Base-by-base conservation (phyloP, 1,284 basidiomycete species). In the Tylopilus microsporus region DNA sequence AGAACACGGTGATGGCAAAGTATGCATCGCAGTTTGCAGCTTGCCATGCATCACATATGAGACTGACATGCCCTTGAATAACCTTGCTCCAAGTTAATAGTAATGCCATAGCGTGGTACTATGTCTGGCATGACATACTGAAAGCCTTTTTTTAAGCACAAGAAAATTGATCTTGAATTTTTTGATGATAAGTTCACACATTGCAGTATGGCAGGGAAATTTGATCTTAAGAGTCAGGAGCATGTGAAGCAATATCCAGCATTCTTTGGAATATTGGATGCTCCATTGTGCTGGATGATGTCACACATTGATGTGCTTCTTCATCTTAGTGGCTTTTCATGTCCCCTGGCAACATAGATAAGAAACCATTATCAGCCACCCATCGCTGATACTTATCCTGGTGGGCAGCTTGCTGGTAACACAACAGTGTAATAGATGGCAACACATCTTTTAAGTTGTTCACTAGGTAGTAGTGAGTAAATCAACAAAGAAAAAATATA, bases 41-140 rank as follows among this genome's bases (percentile, higher is more conserved):
- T 15, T 61, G 60, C 52, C 54, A 61, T n/a, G 52, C 52, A 19
- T 61, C 25, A 21, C 54, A 61, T 1, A 49, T 61, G 10, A 61
- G 39, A 30, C 32, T 61, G 48, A 61, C 37, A 1, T 7, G 25
- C 0, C 60, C 60, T 32, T 7, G 18, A 5, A 58, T 8, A 5
- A 0, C 34, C 2, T 62, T 3, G 7, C 55, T 11, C 60, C 58
- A 58, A 45, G 34, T 25, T 53, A 15, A 45, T 19, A 39, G 16
- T 34, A 18, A 1, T 46, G 37, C n/a, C 15, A 45, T 45, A 36
- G 2, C 18, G 7, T 11, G 3, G 12, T 30, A 56, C 11, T 3
- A 8, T 16, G 32, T 1, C 1, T 42, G n/a, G n/a, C n/a, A n/a
- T n/a, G n/a, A 49, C 30, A 18, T 49, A 56, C 41, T 3, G 0